Percentiles rank a stretch among this genome's conserved stretches.
phyloP scores from a whole-genome alignment of 2,329 filamentous ascomycete species.

The Mariannaea elegans region DNA sequence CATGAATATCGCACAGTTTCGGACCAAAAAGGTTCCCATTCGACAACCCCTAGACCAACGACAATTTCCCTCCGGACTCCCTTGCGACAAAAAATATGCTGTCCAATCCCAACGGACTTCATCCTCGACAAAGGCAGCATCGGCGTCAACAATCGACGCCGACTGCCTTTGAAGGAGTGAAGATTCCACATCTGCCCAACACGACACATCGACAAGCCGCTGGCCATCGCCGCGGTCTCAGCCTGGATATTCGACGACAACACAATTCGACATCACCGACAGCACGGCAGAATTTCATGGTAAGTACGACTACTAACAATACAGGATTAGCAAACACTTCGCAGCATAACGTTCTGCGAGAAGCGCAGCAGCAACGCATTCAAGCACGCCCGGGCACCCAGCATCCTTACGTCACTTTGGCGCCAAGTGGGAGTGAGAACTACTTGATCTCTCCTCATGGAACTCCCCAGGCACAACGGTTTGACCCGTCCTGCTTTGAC shows the following conservation, averaged over 20 bases:
- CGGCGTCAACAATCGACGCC: constrained; percentile 90
- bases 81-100: constrained; percentile 78
- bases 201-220: constrained; percentile 53
- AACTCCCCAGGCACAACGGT: constrained; percentile 63
- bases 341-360: constrained; percentile 83
- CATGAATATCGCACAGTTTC: constrained; percentile 46
- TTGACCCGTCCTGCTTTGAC: constrained; percentile 58
- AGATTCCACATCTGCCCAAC: constrained; percentile 71
- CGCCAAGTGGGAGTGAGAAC: constrained; percentile 57
- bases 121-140: constrained; percentile 67
- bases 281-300: constrained; percentile 48
- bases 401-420: constrained; percentile 44
- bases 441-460: constrained; percentile 66
- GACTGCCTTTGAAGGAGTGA: constrained; percentile 77
- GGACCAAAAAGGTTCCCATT: constrained; percentile 59
- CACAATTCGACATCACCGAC: constrained; percentile 47
- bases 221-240: constrained; percentile 83
- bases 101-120: constrained; percentile 79
- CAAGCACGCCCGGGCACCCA: constrained; percentile 76
- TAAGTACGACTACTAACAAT: constrained; percentile 65
- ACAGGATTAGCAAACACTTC: constrained; percentile 62
- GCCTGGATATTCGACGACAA: constrained; percentile 77
- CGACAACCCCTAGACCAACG: constrained; percentile 61
- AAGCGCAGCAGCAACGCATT: constrained; percentile 87
- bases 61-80: constrained; percentile 70